These are phyloP conservation scores for Boletellus ananiceps DNA, from an alignment of 768 basidiomycete genomes.

Conservation along the genomic window DNA sequence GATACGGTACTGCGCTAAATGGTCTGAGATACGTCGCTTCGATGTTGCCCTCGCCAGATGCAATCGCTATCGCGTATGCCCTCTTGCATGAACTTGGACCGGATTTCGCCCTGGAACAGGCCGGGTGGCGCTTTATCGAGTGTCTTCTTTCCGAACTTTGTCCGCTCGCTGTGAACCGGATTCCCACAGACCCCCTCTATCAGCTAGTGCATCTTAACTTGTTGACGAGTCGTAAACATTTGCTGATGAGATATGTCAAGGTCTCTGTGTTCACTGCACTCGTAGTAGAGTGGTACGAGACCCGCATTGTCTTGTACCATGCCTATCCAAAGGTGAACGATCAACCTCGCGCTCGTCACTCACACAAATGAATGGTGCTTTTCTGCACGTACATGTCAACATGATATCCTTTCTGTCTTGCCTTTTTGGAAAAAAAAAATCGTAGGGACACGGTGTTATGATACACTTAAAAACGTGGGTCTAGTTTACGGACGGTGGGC, in stretches of 20 bases:
- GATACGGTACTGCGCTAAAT: conserved; percentile 1
- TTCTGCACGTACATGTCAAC: neutral
- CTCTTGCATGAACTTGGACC: conserved; percentile 18
- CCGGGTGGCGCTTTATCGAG: conserved; percentile 13
- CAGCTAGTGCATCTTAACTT: conserved; percentile 12
- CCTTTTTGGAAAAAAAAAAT: neutral
- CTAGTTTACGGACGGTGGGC: conserved; percentile 14
- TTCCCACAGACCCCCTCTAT: conserved; percentile 11
- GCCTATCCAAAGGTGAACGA: neutral
- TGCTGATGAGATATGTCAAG: conserved; percentile 8
- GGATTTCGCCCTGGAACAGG: conserved; percentile 6
- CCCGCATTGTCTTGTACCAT: conserved; percentile 4
- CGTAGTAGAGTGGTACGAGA: conserved; percentile 6
- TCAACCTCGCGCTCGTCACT: neutral
- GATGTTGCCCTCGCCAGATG: conserved; percentile 17
- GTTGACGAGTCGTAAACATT: neutral
- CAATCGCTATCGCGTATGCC: conserved; percentile 11
- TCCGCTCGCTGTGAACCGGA: conserved; percentile 1
- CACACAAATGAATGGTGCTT: neutral
- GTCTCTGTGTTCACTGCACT: conserved; percentile 10
- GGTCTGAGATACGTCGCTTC: conserved; percentile 9
- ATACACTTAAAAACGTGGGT: conserved; percentile 22
- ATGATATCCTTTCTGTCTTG: conserved; percentile 5
- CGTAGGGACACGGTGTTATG: conserved; percentile 15
- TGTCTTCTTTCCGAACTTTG: conserved; percentile 8